Base-by-base conservation (phyloP, 2,329 filamentous ascomycete species). In the Colletotrichum cordylinicola region DNA sequence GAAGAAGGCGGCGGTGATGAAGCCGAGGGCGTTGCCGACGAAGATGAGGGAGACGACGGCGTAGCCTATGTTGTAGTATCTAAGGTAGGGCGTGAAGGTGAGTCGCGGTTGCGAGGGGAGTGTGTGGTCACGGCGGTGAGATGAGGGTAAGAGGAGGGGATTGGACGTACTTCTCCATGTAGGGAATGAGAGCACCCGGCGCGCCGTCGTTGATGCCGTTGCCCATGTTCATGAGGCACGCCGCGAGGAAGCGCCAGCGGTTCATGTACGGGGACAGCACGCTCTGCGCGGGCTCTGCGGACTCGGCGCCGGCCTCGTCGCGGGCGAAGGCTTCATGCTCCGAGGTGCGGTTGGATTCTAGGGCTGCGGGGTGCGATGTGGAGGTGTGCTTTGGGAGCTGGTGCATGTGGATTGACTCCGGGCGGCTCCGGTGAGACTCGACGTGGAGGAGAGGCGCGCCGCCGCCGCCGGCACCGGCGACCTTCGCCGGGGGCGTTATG, bases 11-110 rank as follows among this genome's bases (percentile, higher is more conserved):
- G 94, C 93, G 16, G 89, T 83, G 80, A 98, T 92, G 85, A 96
- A 98, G 16, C 95, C 95, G 5, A 93, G 78, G 0, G 95, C 94
- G 79, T 94, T 94, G 60, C 93, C 91, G 37, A 97, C 90, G 86
- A 97, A 98, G 80, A 98, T 94, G 52, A 96, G 87, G 3, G 95
- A 96, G 6, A 97, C 94, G 10, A 95, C 84, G 4, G 92, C 93
- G 82, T 97, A 96, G 56, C 93, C 93, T 74, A 97, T 95, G 74
- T 88, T 79, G 81, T 96, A 98, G 80, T 94, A 83, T 58, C 89
- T 91, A 12, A 3, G 29, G 18, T 2, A 12, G 58, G 29, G 15
- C 18, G 61, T 39, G n/a, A 35, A 64, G 29, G 64, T 68, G 29
- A 65, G 67, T 56, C 43, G 65, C 29, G 31, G 56, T 58, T 39